These are phyloP conservation scores for Colletotrichum camelliae DNA, from an alignment of 2,329 filamentous ascomycete species.

Conservation along the genomic window DNA sequence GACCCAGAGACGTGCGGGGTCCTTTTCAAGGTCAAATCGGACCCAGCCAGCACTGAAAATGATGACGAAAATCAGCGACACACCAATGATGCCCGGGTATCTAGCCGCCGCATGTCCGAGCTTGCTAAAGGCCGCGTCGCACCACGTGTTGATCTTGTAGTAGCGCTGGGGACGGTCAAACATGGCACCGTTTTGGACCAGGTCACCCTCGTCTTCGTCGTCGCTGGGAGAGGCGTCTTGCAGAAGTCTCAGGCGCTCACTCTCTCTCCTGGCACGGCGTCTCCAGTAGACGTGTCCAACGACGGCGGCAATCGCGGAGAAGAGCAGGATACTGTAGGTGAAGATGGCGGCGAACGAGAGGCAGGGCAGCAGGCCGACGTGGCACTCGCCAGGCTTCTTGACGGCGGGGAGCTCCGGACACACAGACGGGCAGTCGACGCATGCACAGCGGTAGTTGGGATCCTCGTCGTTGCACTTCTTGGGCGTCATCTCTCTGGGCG, in stretches of 20 bases:
- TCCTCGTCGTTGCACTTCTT: conserved; percentile 93
- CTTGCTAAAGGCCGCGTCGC: conserved; percentile 79
- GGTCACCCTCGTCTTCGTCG: conserved; percentile 91
- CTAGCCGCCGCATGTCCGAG: conserved; percentile 82
- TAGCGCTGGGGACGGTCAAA: conserved; percentile 79
- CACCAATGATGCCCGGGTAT: conserved; percentile 80
- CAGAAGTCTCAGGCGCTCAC: conserved; percentile 83
- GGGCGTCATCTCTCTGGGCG: conserved; percentile 71
- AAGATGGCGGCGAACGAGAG: conserved; percentile 92
- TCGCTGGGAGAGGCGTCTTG: conserved; percentile 86
- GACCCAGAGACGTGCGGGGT: conserved; percentile 96
- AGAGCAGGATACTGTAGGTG: conserved; percentile 78
- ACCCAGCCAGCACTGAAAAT: conserved; percentile 88
- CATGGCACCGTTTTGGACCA: conserved; percentile 77
- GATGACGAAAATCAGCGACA: conserved; percentile 76
- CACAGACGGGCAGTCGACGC: conserved; percentile 87
- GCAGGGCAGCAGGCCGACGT: conserved; percentile 88
- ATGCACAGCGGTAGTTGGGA: conserved; percentile 85
- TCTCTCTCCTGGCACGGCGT: conserved; percentile 75
- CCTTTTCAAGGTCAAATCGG: conserved; percentile 85
- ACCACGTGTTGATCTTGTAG: conserved; percentile 84
- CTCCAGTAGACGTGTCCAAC: conserved; percentile 79
- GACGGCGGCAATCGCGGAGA: conserved; percentile 68
- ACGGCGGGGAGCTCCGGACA: conserved; percentile 84
- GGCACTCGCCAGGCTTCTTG: conserved; percentile 72